Conservation (phyloP, 1,284 basidiomycete species). For the Sanghuangporus sanghuang region DNA sequence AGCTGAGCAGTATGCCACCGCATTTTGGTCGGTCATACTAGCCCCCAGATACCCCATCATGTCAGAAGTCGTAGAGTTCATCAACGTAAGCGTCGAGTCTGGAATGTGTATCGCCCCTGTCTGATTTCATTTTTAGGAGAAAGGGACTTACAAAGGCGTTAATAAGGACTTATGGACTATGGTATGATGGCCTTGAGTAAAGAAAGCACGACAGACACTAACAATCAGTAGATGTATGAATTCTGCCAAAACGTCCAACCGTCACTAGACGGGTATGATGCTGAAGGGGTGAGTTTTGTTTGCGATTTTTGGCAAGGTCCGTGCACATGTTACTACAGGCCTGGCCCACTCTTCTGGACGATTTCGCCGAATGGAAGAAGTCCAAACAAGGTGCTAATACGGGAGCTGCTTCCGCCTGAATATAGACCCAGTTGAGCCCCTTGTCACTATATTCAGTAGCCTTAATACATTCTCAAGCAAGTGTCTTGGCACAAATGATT, state of each 20-base stretch:
- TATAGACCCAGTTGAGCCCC: not conserved
- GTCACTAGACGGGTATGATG: constrained; percentile 58
- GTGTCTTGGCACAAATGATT: not conserved
- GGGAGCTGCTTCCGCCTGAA: not conserved
- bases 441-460: not conserved
- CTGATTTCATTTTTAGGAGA: constrained; percentile 39
- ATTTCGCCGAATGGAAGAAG: constrained; percentile 66
- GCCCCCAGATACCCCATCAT: constrained; percentile 59
- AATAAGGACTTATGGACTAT: constrained; percentile 84
- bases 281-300: constrained; percentile 54
- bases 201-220: too few species aligned
- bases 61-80: constrained; percentile 55
- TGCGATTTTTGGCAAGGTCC: not conserved
- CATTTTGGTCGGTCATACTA: constrained; percentile 70
- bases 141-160: constrained; percentile 59
- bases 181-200: constrained; percentile 36
- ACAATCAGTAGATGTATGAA: constrained; percentile 51
- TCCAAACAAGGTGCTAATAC: constrained; percentile 9
- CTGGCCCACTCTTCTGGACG: constrained; percentile 74
- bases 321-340: constrained; percentile 39
- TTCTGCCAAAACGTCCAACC: constrained; percentile 64
- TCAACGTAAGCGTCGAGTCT: constrained; percentile 42
- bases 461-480: not conserved
- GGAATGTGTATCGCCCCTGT: not conserved
- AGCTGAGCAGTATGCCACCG: constrained; percentile 50